These are phyloP conservation scores for Panellus pusillus DNA, from an alignment of 768 basidiomycete genomes.

Conservation along the genomic window DNA sequence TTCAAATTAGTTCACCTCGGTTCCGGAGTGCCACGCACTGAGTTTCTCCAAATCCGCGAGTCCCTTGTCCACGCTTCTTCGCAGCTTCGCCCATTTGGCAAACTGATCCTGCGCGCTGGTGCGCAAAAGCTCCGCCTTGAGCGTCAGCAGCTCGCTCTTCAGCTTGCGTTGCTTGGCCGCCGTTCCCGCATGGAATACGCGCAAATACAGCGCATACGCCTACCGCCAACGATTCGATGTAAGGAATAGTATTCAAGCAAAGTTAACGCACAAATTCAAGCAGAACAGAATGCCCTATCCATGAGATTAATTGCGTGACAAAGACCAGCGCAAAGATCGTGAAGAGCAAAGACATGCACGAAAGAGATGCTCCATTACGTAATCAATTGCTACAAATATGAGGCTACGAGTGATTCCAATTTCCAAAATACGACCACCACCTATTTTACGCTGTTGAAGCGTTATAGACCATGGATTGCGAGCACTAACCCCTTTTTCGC, in stretches of 20 bases:
- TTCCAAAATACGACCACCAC: too few species aligned
- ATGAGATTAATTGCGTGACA: constrained; percentile 78
- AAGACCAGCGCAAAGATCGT: constrained; percentile 83
- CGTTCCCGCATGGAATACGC: constrained; percentile 58
- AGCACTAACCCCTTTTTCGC: too few species aligned
- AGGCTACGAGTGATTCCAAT: too few species aligned
- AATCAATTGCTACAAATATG: too few species aligned
- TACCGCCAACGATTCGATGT: constrained; percentile 29
- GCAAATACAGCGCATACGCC: constrained; percentile 73
- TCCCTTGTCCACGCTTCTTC: constrained; percentile 89
- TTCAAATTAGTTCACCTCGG: not conserved
- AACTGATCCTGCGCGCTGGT: constrained; percentile 98
- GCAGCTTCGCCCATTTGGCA: constrained; percentile 95
- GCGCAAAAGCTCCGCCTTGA: constrained; percentile 81
- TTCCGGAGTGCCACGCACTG: constrained; percentile 57
- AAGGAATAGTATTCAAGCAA: constrained; percentile 1
- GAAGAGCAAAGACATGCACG: constrained; percentile 71
- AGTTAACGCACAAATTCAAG: constrained; percentile 68
- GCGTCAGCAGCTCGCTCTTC: constrained; percentile 75
- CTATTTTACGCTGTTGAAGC: too few species aligned
- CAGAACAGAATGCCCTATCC: constrained; percentile 86
- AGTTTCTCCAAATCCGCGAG: constrained; percentile 87
- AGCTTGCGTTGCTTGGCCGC: constrained; percentile 64
- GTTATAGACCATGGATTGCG: too few species aligned
- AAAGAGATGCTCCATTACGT: too few species aligned